Percentiles rank a stretch among this genome's conserved stretches.
Evolutionary conservation across 257 asterid genomes (phyloP).

Genomic region (Lycium ferocissimum): DNA sequence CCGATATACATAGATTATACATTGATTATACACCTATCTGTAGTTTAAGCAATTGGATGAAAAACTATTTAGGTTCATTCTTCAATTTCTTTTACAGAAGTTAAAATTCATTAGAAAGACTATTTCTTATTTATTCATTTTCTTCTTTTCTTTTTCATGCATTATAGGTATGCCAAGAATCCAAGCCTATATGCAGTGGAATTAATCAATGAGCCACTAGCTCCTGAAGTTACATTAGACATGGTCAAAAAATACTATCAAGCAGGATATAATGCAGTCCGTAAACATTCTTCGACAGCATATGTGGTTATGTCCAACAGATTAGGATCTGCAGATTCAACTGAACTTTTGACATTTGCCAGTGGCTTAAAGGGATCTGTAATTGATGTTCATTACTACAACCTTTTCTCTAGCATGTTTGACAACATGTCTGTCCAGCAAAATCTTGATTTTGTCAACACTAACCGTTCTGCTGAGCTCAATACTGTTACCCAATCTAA

Average conservation of each 20-base stretch:
- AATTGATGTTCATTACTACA: conserved; percentile 73
- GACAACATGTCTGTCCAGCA: conserved; percentile 49
- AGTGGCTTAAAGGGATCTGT: conserved; percentile 51
- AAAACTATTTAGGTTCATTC: no score
- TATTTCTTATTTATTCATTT: not conserved
- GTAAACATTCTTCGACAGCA: conserved; percentile 53
- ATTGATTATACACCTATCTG: not conserved
- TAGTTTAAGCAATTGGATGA: no score
- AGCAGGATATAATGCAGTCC: conserved; percentile 61
- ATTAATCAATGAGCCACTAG: conserved; percentile 68
- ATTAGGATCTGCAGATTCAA: conserved; percentile 48
- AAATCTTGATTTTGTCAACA: conserved; percentile 54
- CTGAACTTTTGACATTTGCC: conserved; percentile 60
- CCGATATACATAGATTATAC: no score
- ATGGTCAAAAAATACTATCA: conserved; percentile 46
- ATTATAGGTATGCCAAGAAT: conserved; percentile 55
- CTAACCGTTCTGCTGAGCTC: conserved; percentile 47
- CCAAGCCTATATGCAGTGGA: conserved; percentile 70
- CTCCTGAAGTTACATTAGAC: conserved; percentile 60
- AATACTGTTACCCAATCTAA: conserved; percentile 46
- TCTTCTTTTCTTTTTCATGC: not conserved
- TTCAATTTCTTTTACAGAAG: not conserved
- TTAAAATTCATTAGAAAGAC: not conserved
- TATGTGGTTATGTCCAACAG: conserved; percentile 66
- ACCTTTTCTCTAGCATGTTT: conserved; percentile 44